A percentile compares a stretch with the other conserved stretches of the same genome.
phyloP scores from a whole-genome alignment of 352 stramenopile genomes.

The Phytophthora aleatoria region DNA sequence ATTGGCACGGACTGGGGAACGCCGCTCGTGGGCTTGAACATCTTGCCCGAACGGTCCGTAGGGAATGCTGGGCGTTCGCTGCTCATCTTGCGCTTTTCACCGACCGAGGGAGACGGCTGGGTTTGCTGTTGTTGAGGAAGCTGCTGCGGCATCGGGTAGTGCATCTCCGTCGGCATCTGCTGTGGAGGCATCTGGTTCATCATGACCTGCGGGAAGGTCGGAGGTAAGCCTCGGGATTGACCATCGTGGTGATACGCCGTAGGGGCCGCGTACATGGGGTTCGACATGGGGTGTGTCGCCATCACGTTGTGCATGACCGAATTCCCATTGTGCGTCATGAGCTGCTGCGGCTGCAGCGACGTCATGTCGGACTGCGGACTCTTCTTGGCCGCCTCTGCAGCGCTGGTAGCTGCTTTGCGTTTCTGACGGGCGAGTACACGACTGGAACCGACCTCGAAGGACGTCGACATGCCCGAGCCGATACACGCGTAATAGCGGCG shows the following conservation, averaged over 20 bases:
- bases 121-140: conserved; percentile 10
- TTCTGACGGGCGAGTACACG: conserved; percentile 85
- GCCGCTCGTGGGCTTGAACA: conserved; percentile 48
- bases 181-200: conserved; percentile 50
- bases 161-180: conserved; percentile 39
- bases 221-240: conserved; percentile 42
- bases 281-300: conserved; percentile 33
- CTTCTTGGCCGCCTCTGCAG: conserved; percentile 22
- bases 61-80: conserved; percentile 44
- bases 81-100: conserved; percentile 59
- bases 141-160: conserved; percentile 41
- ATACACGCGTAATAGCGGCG: conserved; percentile 86
- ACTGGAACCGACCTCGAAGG: conserved; percentile 85
- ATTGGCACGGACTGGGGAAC: conserved; percentile 45
- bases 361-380: conserved; percentile 38
- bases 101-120: conserved; percentile 20
- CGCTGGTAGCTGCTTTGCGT: conserved; percentile 73
- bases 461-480: conserved; percentile 85
- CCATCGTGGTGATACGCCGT: conserved; percentile 38
- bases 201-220: conserved; percentile 58
- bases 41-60: conserved; percentile 39
- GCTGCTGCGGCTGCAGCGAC: conserved; percentile 29
- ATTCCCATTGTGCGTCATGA: conserved; percentile 39
- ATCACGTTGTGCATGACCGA: conserved; percentile 39
- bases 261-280: conserved; percentile 31